Conservation (phyloP, 2,329 filamentous ascomycete species). For the Talaromyces sp. region DNA sequence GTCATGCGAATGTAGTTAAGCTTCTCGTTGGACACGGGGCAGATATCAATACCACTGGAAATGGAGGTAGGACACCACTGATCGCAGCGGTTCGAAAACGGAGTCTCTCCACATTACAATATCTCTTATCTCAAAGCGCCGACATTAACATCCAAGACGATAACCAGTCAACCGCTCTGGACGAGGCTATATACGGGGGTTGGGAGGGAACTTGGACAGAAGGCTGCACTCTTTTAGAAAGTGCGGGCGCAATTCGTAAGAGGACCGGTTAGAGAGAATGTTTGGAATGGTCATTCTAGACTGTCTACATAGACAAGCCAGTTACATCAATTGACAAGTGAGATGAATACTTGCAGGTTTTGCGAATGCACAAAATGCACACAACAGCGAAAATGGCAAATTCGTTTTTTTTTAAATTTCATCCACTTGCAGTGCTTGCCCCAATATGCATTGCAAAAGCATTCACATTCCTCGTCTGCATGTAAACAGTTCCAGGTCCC, state of each 20-base stretch:
- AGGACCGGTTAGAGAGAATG: not conserved
- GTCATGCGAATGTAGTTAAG: conserved; percentile 6
- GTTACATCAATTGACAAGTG: too few species aligned
- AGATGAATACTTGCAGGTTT: too few species aligned
- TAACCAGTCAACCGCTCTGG: not conserved
- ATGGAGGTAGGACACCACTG: not conserved
- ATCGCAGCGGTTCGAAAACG: not conserved
- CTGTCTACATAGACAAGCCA: too few species aligned
- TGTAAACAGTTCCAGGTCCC: conserved; percentile 80
- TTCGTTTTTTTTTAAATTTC: not conserved
- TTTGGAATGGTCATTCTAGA: too few species aligned
- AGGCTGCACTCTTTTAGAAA: not conserved
- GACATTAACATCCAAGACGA: not conserved
- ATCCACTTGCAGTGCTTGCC: conserved; percentile 29
- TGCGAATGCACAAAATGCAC: too few species aligned
- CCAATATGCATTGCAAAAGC: conserved; percentile 52
- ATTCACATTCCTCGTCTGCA: conserved; percentile 84
- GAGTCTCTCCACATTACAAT: not conserved
- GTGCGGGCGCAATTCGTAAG: not conserved
- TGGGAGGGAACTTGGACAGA: conserved; percentile 2
- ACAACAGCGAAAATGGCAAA: too few species aligned
- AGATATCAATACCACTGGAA: conserved; percentile 12
- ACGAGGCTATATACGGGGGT: not conserved
- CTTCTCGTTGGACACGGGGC: conserved; percentile 17
- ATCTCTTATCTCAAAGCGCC: not conserved